Evolutionary conservation across 768 basidiomycete species (phyloP).

Genomic region (Thelephora ganbajun): DNA sequence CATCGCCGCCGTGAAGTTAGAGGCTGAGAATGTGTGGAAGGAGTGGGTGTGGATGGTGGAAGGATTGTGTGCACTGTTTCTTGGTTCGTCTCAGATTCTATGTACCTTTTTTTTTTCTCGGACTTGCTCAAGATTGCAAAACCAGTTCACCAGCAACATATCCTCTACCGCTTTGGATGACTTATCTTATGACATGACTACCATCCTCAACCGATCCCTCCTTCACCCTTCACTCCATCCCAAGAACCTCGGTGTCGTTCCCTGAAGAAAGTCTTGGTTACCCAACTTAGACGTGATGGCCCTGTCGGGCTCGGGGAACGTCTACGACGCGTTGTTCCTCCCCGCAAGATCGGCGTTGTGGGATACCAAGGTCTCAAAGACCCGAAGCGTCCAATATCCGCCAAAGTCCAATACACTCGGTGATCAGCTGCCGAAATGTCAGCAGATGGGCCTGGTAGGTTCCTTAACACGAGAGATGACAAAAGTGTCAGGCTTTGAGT

Average conservation of each 20-base stretch:
- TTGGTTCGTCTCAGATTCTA: no score
- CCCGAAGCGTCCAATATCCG: conserved; percentile 59
- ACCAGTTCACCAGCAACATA: conserved; percentile 72
- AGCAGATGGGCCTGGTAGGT: conserved; percentile 9
- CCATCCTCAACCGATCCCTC: conserved; percentile 47
- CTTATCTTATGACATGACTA: conserved; percentile 57
- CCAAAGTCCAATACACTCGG: conserved; percentile 20
- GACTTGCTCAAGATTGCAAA: conserved; percentile 24
- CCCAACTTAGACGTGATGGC: conserved; percentile 63
- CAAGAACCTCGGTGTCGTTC: conserved; percentile 35
- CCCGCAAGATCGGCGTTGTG: conserved; percentile 67
- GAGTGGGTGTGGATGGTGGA: no score
- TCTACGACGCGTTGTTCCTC: conserved; percentile 67
- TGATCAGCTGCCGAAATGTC: conserved; percentile 37
- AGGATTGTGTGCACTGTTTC: no score
- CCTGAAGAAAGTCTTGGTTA: conserved; percentile 57
- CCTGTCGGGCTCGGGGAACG: conserved; percentile 60
- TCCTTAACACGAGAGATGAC: conserved; percentile 42
- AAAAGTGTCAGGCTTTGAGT: conserved; percentile 70
- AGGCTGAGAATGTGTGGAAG: conserved; percentile 59
- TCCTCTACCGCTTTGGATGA: conserved; percentile 61
- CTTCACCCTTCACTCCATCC: conserved; percentile 56
- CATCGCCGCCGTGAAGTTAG: conserved; percentile 64
- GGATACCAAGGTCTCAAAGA: conserved; percentile 69
- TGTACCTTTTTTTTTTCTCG: conserved; percentile 54